Base-by-base conservation (phyloP, 495 filamentous ascomycete genomes). In the Cenococcum geophilum region DNA sequence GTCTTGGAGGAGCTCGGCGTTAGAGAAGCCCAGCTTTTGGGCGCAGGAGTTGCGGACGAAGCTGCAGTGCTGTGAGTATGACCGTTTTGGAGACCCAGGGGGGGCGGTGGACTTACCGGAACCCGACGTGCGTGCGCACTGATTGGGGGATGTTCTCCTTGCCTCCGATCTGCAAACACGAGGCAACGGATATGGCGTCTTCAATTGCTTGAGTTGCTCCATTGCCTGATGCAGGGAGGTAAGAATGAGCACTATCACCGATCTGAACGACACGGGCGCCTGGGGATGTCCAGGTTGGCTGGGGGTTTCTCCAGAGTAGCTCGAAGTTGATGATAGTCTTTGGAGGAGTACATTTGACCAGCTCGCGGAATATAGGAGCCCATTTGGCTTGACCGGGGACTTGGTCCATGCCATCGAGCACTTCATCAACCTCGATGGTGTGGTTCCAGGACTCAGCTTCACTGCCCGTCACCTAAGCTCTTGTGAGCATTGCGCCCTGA, bases 31-130 rank as follows among this genome's bases (percentile, higher is more conserved):
- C 14, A 68, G 66, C 23, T 82, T 83, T 63, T 83, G 82, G 4
- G 78, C 78, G 52, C 77, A 80, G 5, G 75, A 70, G 57, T 79
- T 80, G n/a, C 82, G 80, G 21, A 82, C 74, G 73, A 78, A 84
- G 47, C 82, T 75, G 61, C 77, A 74, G 55, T 77, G 68, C 18
- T 77, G 72, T 12, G 37, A 3, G 27, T 32, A 6, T 2, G 27
- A 32, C 27, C 52, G 27, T 61, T 53, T 34, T 32, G 6, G 27
- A 43, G 37, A 16, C 8, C 1, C 18, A 32, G 35, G 35, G 36
- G 10, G 32, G 20, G 20, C 9, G 5, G 32, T 2, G 50, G 20
- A 50, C 59, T 59, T 49, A 66, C 63, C 64, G 67, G 60, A 69
- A 62, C 18, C 67, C 51, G n/a, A 67, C 59, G 57, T 83, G 79